These are phyloP conservation scores for Lachnellula subtilissima DNA, from an alignment of 2,329 filamentous ascomycete genomes.

Conservation along the genomic window DNA sequence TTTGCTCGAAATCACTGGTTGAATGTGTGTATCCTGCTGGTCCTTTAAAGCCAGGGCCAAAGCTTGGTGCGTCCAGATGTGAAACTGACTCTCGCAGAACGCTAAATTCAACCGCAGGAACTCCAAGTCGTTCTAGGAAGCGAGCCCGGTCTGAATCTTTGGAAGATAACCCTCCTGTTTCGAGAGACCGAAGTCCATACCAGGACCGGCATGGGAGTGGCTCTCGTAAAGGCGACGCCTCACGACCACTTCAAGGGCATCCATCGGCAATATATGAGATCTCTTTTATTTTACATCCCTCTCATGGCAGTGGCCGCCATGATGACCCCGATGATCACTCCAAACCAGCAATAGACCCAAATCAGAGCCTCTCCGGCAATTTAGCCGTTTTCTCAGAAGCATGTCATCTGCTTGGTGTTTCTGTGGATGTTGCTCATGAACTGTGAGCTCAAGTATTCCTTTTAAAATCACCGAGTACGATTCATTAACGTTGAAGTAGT, in stretches of 20 bases:
- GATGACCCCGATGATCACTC: background rate
- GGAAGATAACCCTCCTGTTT: too few species aligned
- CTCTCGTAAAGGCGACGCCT: background rate
- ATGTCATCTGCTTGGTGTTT: background rate
- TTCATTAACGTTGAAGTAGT: background rate
- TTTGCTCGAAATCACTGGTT: background rate
- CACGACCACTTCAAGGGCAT: background rate
- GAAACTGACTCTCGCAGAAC: background rate
- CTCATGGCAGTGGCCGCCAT: background rate
- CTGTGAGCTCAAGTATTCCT: background rate
- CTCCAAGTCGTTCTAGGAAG: background rate
- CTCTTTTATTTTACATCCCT: background rate
- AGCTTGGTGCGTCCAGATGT: background rate
- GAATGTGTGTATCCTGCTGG: background rate
- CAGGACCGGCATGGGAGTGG: background rate
- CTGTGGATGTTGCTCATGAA: background rate
- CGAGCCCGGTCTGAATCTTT: background rate
- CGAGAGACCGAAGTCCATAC: background rate
- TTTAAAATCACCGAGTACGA: background rate
- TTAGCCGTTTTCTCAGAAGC: background rate
- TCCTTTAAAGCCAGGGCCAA: slow-evolving; percentile 1
- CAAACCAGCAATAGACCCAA: background rate
- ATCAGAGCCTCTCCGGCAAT: background rate
- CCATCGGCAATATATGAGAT: background rate
- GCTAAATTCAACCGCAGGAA: background rate